phyloP scores from a whole-genome alignment of 169 alveolate species.

The Eimeria sp. region DNA sequence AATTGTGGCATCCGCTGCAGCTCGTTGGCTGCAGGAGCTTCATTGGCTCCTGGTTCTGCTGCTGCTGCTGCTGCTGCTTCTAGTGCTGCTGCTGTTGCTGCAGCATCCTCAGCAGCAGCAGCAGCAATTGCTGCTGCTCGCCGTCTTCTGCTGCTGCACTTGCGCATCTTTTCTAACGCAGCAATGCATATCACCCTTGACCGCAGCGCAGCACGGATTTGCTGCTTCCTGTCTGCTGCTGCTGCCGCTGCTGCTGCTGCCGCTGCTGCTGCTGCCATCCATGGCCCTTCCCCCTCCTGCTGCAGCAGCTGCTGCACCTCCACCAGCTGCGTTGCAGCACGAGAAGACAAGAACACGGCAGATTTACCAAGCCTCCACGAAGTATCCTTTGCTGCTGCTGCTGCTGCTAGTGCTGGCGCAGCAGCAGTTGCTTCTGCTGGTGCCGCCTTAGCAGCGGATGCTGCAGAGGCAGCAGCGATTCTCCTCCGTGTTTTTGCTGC shows the following conservation, averaged over 20 bases:
- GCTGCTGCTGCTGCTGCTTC: constrained; percentile 29
- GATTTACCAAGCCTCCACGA: constrained; percentile 21
- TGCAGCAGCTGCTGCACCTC: constrained; percentile 73
- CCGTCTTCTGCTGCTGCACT: constrained; percentile 35
- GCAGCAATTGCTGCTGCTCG: constrained; percentile 17
- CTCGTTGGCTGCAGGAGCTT: not conserved
- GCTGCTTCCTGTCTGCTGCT: constrained; percentile 57
- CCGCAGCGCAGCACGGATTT: constrained; percentile 41
- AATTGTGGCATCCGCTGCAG: constrained; percentile 48
- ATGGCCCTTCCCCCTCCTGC: constrained; percentile 52
- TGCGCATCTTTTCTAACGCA: constrained; percentile 37
- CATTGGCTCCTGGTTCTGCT: constrained; percentile 11
- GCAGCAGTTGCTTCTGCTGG: not conserved
- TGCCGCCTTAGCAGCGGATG: not conserved
- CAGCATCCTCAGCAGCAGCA: not conserved
- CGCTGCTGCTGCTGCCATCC: constrained; percentile 54
- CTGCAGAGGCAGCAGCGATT: not conserved
- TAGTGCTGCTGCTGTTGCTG: too few relatives aligned
- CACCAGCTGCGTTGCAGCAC: constrained; percentile 49
- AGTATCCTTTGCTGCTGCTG: not conserved
- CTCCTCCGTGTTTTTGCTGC: not conserved
- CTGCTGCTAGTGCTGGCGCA: not conserved
- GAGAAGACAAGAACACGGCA: constrained; percentile 22
- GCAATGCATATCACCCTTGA: constrained; percentile 25
- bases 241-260: constrained; percentile 58